Evolutionary conservation across 2,329 filamentous ascomycete genomes (phyloP), one percentile per base, ranked within the genome.

Genomic region (Parascedosporium putredinis): DNA sequence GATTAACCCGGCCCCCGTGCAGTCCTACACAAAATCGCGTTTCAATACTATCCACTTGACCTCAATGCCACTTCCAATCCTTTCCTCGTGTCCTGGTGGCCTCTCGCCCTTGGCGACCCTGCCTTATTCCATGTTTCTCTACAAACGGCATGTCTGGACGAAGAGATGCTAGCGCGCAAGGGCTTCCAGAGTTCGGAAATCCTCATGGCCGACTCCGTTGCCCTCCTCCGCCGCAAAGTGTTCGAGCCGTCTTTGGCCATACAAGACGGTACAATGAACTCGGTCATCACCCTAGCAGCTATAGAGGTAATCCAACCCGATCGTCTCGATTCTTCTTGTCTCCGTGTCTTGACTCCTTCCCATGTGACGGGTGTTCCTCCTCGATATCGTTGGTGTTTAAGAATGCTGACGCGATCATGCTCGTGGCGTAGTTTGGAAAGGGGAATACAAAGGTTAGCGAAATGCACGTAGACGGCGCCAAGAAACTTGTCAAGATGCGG

Each of bases 51-150:
- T 55, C 77, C 76, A 1, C 63, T 79, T 18, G 77, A 80, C 47
- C 62, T 77, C 6, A 70, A 66, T 52, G 56, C 67, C n/a, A 59
- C 60, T 0, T 75, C 76, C 6, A 80, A 80, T 54, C 76, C 76
- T 0, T 80, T 80, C 52, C 62, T 80, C 16, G 62, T 78, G 5
- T 78, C 75, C 0, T 80, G 77, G 77, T 80, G 77, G 76, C 77
- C 77, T 0, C 64, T 75, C 1, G 75, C 76, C 1, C 65, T 80
- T 0, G 69, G 65, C 0, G 76, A 80, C 50, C 74, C 76, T 0
- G 74, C 74, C 4, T 55, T 80, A 1, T 80, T 80, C 49, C 75
- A 80, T 54, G 75, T 80, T 22, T 79, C 75, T 2, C 63, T 80
- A 10, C 76, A 79, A 56, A 79, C 76, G 4, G 76, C 76, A 36